phyloP scores from a whole-genome alignment of 2,329 filamentous ascomycete genomes.

The Diplodia sapinea region DNA sequence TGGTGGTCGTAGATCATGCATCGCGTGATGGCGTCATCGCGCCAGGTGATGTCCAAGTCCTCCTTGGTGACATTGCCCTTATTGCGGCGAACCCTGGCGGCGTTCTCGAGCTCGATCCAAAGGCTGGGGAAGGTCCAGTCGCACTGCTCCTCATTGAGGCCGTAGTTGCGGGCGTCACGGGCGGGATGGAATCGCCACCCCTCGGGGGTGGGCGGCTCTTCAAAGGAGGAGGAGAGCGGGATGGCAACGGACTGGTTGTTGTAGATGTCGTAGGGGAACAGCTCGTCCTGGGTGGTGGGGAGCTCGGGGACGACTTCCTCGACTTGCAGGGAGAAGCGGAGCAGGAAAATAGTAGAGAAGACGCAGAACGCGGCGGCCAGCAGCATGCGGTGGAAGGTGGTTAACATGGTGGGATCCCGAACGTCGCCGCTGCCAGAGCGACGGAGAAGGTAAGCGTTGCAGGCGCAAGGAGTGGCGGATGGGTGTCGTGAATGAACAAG shows the following conservation, averaged over 20 bases:
- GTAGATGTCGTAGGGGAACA: conserved; percentile 8
- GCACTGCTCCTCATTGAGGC: conserved; percentile 31
- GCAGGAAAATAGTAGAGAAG: conserved; percentile 23
- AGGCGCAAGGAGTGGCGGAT: not conserved
- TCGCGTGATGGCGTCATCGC: conserved; percentile 35
- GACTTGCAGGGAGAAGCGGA: conserved; percentile 24
- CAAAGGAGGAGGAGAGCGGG: conserved; percentile 23
- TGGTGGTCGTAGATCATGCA: conserved; percentile 43
- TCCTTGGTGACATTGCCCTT: conserved; percentile 34
- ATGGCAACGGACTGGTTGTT: conserved; percentile 20
- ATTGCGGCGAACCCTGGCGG: conserved; percentile 32
- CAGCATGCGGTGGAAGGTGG: conserved; percentile 29
- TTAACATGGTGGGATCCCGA: conserved; percentile 15
- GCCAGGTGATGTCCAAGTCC: conserved; percentile 38
- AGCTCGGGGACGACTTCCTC: conserved; percentile 18
- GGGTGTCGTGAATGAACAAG: not conserved
- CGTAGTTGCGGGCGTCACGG: conserved; percentile 30
- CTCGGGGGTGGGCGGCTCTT: conserved; percentile 8
- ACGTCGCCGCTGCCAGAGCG: conserved; percentile 24
- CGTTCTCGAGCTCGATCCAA: conserved; percentile 38
- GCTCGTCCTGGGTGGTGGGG: conserved; percentile 1
- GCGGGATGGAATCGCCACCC: conserved; percentile 29
- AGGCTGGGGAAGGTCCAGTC: conserved; percentile 35
- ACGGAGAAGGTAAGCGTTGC: conserved; percentile 8
- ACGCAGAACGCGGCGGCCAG: conserved; percentile 16